A percentile compares a stretch with the other conserved stretches of the same genome.
Evolutionary conservation across 257 asterid species (phyloP).

Genomic region (Rauvolfia tetraphylla): DNA sequence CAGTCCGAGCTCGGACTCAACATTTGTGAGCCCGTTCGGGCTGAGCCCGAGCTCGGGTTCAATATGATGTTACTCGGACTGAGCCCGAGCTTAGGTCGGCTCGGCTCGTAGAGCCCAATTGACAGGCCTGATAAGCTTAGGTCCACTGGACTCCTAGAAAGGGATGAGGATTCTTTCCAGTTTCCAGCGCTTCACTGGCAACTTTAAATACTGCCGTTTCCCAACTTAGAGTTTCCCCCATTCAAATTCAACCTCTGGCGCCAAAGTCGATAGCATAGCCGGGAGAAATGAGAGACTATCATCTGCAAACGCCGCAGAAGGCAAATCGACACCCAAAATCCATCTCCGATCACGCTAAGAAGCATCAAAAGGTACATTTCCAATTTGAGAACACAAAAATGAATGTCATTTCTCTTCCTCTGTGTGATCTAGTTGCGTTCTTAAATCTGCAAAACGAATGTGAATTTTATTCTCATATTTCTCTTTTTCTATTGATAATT

Average conservation of each 20-base stretch:
- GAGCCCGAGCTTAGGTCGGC: too few species aligned
- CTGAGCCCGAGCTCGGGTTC: too few species aligned
- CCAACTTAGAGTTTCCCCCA: background rate
- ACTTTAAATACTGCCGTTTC: background rate
- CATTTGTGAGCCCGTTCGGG: too few species aligned
- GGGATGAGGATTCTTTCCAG: too few species aligned
- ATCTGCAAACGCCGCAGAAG: slow-evolving; percentile 26
- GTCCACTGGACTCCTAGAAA: too few species aligned
- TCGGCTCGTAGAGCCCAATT: too few species aligned
- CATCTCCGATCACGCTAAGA: slow-evolving; percentile 31
- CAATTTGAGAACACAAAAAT: background rate
- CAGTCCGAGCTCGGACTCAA: too few species aligned
- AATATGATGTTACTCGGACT: too few species aligned
- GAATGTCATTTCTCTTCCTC: too few species aligned
- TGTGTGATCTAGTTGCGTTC: background rate
- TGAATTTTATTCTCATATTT: background rate
- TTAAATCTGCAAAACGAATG: background rate
- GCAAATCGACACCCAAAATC: slow-evolving; percentile 42
- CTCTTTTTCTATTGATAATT: background rate
- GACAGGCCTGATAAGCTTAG: too few species aligned
- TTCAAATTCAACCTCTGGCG: slow-evolving; percentile 13
- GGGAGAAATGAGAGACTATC: slow-evolving; percentile 20
- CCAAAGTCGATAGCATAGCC: slow-evolving; percentile 3
- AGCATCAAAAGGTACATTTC: slow-evolving; percentile 39
- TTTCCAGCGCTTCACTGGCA: background rate